Percentiles rank a stretch among this genome's conserved stretches.
phyloP scores from a whole-genome alignment of 208 protist species.

The Leishmania aethiopica region DNA sequence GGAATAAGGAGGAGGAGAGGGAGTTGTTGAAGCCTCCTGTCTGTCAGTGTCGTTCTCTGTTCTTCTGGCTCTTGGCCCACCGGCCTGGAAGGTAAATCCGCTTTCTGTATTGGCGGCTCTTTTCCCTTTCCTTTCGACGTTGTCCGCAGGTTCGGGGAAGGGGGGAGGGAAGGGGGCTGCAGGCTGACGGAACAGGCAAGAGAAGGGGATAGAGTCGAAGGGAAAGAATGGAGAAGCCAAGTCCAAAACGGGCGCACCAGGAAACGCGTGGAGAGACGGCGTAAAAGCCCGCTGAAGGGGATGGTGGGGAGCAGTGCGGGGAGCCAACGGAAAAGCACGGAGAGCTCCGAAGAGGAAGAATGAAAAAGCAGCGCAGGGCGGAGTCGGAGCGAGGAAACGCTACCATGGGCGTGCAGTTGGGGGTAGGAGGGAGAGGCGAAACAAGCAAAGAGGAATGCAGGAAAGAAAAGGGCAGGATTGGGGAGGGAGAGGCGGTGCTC shows the following conservation, averaged over 20 bases:
- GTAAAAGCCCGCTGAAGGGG: background rate
- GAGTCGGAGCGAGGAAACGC: background rate
- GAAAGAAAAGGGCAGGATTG: background rate
- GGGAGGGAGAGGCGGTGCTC: background rate
- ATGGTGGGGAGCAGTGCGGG: background rate
- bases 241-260: background rate
- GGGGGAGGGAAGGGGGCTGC: background rate
- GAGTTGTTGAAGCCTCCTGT: background rate
- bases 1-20: background rate
- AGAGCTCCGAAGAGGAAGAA: background rate
- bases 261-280: background rate
- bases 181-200: background rate
- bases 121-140: background rate
- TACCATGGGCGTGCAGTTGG: background rate
- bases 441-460: background rate
- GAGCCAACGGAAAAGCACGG: background rate
- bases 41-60: background rate
- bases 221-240: background rate
- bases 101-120: no score
- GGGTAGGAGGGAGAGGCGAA: background rate
- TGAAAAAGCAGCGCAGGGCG: background rate
- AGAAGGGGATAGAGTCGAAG: background rate
- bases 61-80: no score
- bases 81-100: background rate
- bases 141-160: background rate